Base-by-base conservation (phyloP, 1,284 basidiomycete genomes). In the Moesziomyces globuligerus region DNA sequence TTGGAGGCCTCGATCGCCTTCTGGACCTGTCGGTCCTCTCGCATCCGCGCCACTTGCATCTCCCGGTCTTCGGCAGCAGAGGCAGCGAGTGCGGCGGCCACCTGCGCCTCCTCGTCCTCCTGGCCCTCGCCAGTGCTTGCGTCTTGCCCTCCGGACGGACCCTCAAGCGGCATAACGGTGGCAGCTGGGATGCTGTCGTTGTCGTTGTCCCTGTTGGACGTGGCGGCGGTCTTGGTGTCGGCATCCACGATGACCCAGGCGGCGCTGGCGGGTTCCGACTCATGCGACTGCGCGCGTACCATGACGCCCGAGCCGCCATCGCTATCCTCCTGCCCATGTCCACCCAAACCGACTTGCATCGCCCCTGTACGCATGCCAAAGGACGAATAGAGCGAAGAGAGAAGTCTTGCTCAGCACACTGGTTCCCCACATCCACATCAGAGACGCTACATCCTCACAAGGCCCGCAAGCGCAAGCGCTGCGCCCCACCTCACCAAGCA, bases 1-100 rank as follows among this genome's bases (percentile, higher is more conserved):
- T 72, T 57, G 8, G 66, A 71, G 9, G 58, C 75, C 24, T 65
- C 66, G 20, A 76, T 62, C 23, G 73, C 75, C 45, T 55, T 61
- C 24, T 61, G 54, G 43, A 76, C 37, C 42, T 58, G 48, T 21
- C 50, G 45, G 29, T 62, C 69, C 39, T 76, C 74, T 28, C 61
- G 52, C 36, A 55, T 53, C 5, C 58, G 48, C 11, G 49, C 55
- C 11, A 56, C 62, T n/a, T 66, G 47, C 18, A 36, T 23, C 23
- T 51, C 25, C 5, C 56, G 36, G 6, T 60, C 53, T n/a, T 66
- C 57, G n/a, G 48, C 48, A 20, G 48, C 42, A 20, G 68, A 71
- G 10, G 56, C 68, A n/a, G 52, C 47, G 9, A 71, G 43, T 1
- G 61, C 68, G 11, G 52, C 61, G 3, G 46, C 40, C 15, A 72